Percentiles rank a stretch among this genome's conserved stretches.
Conservation (phyloP, 108 stramenopile genomes). For the Discostella stelligeroides region DNA sequence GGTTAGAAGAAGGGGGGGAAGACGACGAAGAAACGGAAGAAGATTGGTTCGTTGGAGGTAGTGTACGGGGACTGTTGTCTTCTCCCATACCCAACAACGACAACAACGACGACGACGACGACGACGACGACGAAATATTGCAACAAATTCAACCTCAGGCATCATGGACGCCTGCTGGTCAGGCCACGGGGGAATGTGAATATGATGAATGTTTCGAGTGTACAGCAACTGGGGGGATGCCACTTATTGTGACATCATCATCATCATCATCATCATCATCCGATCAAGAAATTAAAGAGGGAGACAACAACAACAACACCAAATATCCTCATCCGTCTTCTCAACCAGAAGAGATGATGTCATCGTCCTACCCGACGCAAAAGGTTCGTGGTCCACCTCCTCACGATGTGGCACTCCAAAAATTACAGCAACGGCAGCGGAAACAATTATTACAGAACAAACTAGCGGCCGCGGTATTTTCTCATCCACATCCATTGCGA, state of each 20-base stretch:
- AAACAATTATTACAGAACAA: slow-evolving; percentile 64
- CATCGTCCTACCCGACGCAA: background rate
- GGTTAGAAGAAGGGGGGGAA: too few species aligned
- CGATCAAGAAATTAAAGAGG: too few species aligned
- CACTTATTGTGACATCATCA: slow-evolving; percentile 7
- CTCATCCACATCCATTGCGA: slow-evolving; percentile 77
- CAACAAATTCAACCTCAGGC: too few species aligned
- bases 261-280: too few species aligned
- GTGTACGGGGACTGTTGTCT: slow-evolving; percentile 16
- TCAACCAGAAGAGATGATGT: too few species aligned
- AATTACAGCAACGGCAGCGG: slow-evolving; percentile 26
- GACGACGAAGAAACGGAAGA: slow-evolving; percentile 31
- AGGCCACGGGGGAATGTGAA: slow-evolving; percentile 20
- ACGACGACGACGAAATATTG: background rate
- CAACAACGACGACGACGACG: background rate
- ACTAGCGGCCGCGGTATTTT: slow-evolving; percentile 72
- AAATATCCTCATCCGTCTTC: too few species aligned
- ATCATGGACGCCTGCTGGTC: slow-evolving; percentile 29
- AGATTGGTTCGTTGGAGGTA: slow-evolving; percentile 53
- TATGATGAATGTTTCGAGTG: background rate
- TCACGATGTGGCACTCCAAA: background rate
- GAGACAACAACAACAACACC: too few species aligned
- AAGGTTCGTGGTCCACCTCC: background rate
- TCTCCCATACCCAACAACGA: background rate
- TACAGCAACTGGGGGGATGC: slow-evolving; percentile 19